These are phyloP conservation scores for Kwoniella dejecticola DNA, from an alignment of 768 basidiomycete genomes.

Conservation along the genomic window DNA sequence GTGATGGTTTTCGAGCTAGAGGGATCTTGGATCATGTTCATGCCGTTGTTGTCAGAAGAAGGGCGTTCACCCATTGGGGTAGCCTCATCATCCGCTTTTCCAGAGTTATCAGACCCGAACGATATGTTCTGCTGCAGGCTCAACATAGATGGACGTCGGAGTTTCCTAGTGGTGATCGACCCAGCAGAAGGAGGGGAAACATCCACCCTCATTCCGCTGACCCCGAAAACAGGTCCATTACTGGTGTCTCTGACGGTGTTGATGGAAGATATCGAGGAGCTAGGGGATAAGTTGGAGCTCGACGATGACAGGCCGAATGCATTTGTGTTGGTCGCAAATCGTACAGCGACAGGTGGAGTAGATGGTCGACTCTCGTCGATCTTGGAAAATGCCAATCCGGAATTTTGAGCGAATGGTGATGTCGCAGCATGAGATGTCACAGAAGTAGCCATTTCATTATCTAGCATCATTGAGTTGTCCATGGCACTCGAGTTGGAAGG, in stretches of 20 bases:
- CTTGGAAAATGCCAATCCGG: slow-evolving; percentile 5
- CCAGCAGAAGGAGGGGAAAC: slow-evolving; percentile 30
- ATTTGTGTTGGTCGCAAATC: slow-evolving; percentile 41
- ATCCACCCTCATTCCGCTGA: slow-evolving; percentile 9
- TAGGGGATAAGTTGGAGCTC: slow-evolving; percentile 14
- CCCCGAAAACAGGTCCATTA: not conserved
- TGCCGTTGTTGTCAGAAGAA: not conserved
- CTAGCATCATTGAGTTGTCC: slow-evolving; percentile 1
- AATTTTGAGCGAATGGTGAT: not conserved
- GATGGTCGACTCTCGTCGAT: not conserved
- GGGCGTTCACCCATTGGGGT: slow-evolving; percentile 6
- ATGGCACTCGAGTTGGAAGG: not conserved
- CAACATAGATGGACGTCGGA: slow-evolving; percentile 45
- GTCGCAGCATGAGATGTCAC: not conserved
- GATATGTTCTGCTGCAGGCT: slow-evolving; percentile 31
- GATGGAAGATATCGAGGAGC: slow-evolving; percentile 18
- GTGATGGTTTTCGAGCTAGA: slow-evolving; percentile 9
- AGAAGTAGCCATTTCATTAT: slow-evolving; percentile 19
- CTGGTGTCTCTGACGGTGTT: not conserved
- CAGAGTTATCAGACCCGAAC: slow-evolving; percentile 15
- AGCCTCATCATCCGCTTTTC: slow-evolving; percentile 17
- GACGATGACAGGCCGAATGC: slow-evolving; percentile 43
- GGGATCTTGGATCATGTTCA: slow-evolving; percentile 13
- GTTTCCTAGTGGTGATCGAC: slow-evolving; percentile 22
- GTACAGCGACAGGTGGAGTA: slow-evolving; percentile 5